Evolutionary conservation across 306 rosid species (phyloP).

Genomic region (Medicago arabica): DNA sequence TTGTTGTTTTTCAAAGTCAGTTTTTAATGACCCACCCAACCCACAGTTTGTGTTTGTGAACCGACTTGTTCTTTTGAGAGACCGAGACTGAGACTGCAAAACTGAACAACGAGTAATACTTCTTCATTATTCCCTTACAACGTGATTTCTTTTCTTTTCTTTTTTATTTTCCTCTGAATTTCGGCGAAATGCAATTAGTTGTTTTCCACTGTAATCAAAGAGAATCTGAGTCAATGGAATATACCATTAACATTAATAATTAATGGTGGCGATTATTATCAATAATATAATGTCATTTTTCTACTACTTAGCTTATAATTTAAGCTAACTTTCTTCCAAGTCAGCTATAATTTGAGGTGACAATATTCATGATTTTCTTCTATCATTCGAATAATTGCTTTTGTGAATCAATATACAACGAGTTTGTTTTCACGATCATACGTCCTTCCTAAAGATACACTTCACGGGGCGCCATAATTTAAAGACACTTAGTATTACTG

Average conservation of each 20-base stretch:
- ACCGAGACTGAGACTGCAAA: no score
- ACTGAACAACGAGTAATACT: no score
- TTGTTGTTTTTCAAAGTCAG: no score
- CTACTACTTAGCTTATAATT: background rate
- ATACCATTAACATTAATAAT: background rate
- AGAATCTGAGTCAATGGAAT: no score
- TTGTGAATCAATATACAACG: background rate
- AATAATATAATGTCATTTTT: background rate
- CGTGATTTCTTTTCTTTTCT: no score
- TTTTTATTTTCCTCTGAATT: no score
- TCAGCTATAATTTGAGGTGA: constrained; percentile 30
- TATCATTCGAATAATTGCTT: background rate
- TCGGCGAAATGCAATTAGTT: no score
- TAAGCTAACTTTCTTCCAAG: constrained; percentile 22
- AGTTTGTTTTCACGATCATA: background rate
- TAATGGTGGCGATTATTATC: background rate
- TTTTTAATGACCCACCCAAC: no score
- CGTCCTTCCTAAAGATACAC: background rate
- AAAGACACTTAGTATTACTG: background rate
- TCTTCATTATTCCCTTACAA: no score
- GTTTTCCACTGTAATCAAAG: constrained; percentile 5
- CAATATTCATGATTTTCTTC: constrained; percentile 5
- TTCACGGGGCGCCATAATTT: background rate
- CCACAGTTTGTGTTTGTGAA: no score
- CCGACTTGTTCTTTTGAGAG: no score